A percentile compares a stretch with the other conserved stretches of the same genome.
Evolutionary conservation across 768 basidiomycete genomes (phyloP).

Genomic region (Fistulinella prunicolor): DNA sequence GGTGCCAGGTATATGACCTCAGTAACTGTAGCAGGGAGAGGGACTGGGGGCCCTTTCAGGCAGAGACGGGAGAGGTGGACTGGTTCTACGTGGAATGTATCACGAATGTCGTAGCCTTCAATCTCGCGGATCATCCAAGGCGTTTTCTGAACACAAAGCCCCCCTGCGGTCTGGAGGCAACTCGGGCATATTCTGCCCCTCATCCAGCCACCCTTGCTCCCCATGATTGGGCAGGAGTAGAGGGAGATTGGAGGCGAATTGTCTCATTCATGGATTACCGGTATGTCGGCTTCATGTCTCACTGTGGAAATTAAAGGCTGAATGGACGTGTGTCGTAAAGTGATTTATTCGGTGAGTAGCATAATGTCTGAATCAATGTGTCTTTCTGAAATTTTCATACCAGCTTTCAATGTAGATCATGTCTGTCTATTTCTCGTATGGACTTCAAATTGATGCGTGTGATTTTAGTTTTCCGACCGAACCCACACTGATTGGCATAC

Average conservation of each 20-base stretch:
- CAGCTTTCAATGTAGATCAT: slow-evolving; percentile 51
- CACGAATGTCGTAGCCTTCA: slow-evolving; percentile 50
- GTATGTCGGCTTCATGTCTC: slow-evolving; percentile 32
- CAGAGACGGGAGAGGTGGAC: slow-evolving; percentile 41
- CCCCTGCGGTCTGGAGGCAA: slow-evolving; percentile 48
- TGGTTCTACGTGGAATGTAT: slow-evolving; percentile 67
- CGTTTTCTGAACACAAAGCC: slow-evolving; percentile 41
- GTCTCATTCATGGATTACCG: slow-evolving; percentile 80
- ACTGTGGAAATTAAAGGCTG: slow-evolving; percentile 28
- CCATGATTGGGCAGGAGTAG: slow-evolving; percentile 71
- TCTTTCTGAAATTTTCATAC: neutral
- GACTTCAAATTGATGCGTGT: slow-evolving; percentile 2
- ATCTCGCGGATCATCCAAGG: slow-evolving; percentile 46
- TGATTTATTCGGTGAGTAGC: slow-evolving; percentile 24
- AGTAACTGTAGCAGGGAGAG: slow-evolving; percentile 51
- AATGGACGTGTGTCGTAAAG: slow-evolving; percentile 8
- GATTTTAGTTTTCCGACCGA: slow-evolving; percentile 17
- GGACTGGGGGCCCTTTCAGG: slow-evolving; percentile 57
- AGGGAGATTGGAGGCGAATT: slow-evolving; percentile 71
- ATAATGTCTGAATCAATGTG: neutral
- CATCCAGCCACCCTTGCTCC: slow-evolving; percentile 31
- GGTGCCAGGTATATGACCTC: slow-evolving; percentile 64
- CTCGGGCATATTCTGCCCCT: slow-evolving; percentile 54
- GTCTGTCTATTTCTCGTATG: neutral
- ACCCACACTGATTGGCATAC: slow-evolving; percentile 22